phyloP scores from a whole-genome alignment of 2,329 filamentous ascomycete genomes.

The Ampelomyces quisqualis region DNA sequence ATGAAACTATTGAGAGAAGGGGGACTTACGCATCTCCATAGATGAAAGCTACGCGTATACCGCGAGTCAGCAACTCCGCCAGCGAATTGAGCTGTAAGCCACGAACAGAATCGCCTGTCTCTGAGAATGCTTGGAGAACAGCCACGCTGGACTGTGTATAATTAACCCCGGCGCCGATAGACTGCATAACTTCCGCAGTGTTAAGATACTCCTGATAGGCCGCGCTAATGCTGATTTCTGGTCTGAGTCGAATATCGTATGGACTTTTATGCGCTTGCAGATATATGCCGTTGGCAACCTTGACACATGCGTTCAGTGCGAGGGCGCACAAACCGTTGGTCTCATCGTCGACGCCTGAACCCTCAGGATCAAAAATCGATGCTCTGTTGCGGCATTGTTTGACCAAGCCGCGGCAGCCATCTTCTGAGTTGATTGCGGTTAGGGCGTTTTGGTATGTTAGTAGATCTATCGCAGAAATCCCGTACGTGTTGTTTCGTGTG shows the following conservation, averaged over 20 bases:
- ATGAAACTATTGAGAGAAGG: too few species aligned
- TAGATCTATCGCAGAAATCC: conserved; percentile 58
- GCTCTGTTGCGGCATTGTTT: conserved; percentile 37
- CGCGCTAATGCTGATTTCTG: conserved; percentile 41
- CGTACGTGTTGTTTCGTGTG: conserved; percentile 66
- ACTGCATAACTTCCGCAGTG: conserved; percentile 47
- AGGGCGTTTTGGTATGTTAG: conserved; percentile 52
- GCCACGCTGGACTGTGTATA: conserved; percentile 48
- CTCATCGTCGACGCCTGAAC: conserved; percentile 31
- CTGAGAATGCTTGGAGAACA: conserved; percentile 46
- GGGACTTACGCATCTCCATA: conserved; percentile 59
- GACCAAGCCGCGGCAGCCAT: conserved; percentile 55
- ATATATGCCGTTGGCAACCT: conserved; percentile 19
- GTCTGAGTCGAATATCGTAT: conserved; percentile 51
- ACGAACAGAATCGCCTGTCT: conserved; percentile 50
- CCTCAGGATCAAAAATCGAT: conserved; percentile 35
- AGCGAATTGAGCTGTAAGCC: conserved; percentile 45
- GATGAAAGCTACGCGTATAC: conserved; percentile 63
- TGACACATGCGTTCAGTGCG: conserved; percentile 25
- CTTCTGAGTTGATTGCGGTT: conserved; percentile 49
- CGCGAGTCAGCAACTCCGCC: conserved; percentile 45
- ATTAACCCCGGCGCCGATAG: conserved; percentile 54
- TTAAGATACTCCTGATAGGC: conserved; percentile 56
- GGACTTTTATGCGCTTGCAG: conserved; percentile 28
- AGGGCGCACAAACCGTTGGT: conserved; percentile 27